phyloP scores from a whole-genome alignment of 352 stramenopile species.

The Phytophthora fragariae region DNA sequence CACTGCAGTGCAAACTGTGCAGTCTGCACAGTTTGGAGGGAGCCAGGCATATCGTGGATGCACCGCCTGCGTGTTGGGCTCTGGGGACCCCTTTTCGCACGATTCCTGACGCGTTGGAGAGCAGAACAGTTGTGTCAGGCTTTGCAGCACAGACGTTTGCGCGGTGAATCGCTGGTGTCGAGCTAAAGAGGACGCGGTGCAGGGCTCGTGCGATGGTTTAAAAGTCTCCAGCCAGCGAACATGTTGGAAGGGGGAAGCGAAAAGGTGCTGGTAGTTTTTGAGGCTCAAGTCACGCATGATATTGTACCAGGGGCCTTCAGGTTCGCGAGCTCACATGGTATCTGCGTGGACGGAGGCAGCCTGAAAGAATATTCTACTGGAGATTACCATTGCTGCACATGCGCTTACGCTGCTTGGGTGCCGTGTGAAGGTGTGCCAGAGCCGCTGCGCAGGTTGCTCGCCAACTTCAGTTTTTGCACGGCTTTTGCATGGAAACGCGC shows the following conservation, averaged over 20 bases:
- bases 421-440: slow-evolving; percentile 15
- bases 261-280: background rate
- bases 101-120: slow-evolving; percentile 11
- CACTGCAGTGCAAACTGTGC: too few species aligned
- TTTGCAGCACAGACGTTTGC: slow-evolving; percentile 1
- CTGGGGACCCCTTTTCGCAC: slow-evolving; percentile 23
- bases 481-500: slow-evolving; percentile 25
- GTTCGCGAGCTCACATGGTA: background rate
- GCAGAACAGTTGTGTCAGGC: background rate
- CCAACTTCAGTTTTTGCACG: slow-evolving; percentile 25
- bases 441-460: slow-evolving; percentile 10
- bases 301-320: background rate
- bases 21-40: slow-evolving; percentile 30
- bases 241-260: background rate
- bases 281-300: background rate
- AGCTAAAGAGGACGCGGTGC: background rate
- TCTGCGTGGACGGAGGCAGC: background rate
- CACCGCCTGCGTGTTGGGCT: slow-evolving; percentile 6
- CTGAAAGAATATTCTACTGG: slow-evolving; percentile 8
- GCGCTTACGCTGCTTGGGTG: slow-evolving; percentile 26
- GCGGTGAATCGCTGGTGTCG: background rate
- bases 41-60: slow-evolving; percentile 28
- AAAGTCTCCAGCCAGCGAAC: too few species aligned
- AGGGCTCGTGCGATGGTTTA: background rate
- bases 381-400: slow-evolving; percentile 23